phyloP scores from a whole-genome alignment of 176 grass and related monocot genomes.

The Zizania latifolia region DNA sequence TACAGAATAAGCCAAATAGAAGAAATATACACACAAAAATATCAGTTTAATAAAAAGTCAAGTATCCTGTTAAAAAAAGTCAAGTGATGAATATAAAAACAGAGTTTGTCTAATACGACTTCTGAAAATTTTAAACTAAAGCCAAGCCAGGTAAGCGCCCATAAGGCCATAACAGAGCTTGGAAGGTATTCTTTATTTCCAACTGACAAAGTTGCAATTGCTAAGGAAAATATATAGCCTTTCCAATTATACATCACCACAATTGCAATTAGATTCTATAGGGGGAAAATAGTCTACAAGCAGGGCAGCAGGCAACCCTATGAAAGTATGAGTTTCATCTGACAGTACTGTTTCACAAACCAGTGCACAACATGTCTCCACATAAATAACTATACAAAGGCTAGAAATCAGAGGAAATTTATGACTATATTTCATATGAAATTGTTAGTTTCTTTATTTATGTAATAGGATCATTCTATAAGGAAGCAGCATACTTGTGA shows the following conservation, averaged over 20 bases:
- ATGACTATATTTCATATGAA: not conserved
- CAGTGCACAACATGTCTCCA: not conserved
- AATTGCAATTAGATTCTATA: not conserved
- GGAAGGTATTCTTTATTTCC: not conserved
- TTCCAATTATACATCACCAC: not conserved
- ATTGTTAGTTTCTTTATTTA: not conserved
- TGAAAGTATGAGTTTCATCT: not conserved
- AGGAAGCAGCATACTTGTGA: slow-evolving; percentile 55
- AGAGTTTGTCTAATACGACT: not conserved
- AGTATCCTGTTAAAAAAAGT: slow-evolving; percentile 4
- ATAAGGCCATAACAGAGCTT: not conserved
- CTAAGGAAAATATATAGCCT: not conserved
- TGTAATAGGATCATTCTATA: not conserved
- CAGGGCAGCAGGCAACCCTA: not conserved
- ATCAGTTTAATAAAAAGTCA: slow-evolving; percentile 1
- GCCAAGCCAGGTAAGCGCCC: not conserved
- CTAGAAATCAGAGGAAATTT: not conserved
- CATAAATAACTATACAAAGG: not conserved
- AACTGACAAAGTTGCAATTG: not conserved
- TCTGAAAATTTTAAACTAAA: not conserved
- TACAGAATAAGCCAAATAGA: too few relatives aligned
- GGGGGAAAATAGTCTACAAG: not conserved
- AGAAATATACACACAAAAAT: not conserved
- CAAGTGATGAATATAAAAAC: slow-evolving; percentile 5
- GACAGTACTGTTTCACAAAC: slow-evolving; percentile 1